Conservation (phyloP, 2,329 filamentous ascomycete species). For the Cylindrodendrum hubeiense region DNA sequence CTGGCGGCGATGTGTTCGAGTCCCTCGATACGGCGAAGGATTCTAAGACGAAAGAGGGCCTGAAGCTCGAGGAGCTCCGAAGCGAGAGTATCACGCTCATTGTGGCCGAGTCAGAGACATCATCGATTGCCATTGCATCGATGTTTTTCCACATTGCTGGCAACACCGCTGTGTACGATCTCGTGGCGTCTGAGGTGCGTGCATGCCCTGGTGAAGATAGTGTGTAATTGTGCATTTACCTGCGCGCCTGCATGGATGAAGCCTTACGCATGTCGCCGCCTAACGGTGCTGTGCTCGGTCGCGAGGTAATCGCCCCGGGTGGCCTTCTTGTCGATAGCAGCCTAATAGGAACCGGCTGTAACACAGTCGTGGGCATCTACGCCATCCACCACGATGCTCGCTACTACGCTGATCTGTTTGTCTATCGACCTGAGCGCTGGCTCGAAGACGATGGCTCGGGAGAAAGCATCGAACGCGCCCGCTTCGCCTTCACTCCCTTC, state of each 20-base stretch:
- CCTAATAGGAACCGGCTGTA: too few relatives aligned
- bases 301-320: background rate
- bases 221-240: background rate
- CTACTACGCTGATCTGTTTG: background rate
- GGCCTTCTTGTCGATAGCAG: too few relatives aligned
- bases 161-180: background rate
- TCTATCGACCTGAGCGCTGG: background rate
- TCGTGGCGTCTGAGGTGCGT: background rate
- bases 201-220: background rate
- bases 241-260: conserved; percentile 2
- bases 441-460: background rate
- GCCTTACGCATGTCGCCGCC: background rate
- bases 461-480: background rate
- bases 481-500: background rate
- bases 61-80: too few relatives aligned
- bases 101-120: background rate
- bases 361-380: background rate
- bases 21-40: too few relatives aligned
- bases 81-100: too few relatives aligned
- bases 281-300: background rate
- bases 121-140: background rate
- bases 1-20: too few relatives aligned
- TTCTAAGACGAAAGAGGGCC: too few relatives aligned
- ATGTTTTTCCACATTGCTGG: background rate
- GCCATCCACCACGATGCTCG: background rate